These are phyloP conservation scores for Fremontodendron californicum DNA, from an alignment of 345 rosid genomes.

Conservation along the genomic window DNA sequence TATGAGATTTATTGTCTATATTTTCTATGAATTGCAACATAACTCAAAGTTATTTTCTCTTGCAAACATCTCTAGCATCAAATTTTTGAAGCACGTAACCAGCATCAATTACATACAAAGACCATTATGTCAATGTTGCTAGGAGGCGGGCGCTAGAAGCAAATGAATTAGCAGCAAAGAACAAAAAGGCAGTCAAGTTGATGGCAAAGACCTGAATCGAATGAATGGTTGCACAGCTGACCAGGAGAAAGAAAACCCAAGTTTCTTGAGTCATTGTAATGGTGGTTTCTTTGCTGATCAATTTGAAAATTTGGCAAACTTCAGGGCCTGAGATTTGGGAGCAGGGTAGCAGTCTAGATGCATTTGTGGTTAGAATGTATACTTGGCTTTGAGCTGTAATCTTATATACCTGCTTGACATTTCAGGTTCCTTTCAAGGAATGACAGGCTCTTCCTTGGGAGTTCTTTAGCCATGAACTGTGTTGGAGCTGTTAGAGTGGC, in stretches of 20 bases:
- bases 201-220: slow-evolving; percentile 28
- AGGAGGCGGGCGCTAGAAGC: slow-evolving; percentile 49
- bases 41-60: not conserved
- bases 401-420: not conserved
- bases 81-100: slow-evolving; percentile 90
- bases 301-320: slow-evolving; percentile 91
- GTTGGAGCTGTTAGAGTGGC: slow-evolving; percentile 54
- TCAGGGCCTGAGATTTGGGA: slow-evolving; percentile 89
- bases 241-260: slow-evolving; percentile 33
- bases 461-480: slow-evolving; percentile 76
- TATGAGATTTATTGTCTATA: not conserved
- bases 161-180: slow-evolving; percentile 50
- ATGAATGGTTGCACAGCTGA: slow-evolving; percentile 43
- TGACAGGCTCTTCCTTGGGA: slow-evolving; percentile 91
- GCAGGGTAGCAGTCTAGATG: slow-evolving; percentile 69
- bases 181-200: slow-evolving; percentile 22
- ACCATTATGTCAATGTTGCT: slow-evolving; percentile 88
- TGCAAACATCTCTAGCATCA: slow-evolving; percentile 56
- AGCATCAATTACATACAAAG: slow-evolving; percentile 84
- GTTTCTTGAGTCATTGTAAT: slow-evolving; percentile 36
- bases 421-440: slow-evolving; percentile 77
- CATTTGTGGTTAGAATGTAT: slow-evolving; percentile 29
- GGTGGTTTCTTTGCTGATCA: slow-evolving; percentile 98
- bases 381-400: not conserved
- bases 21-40: not conserved